phyloP scores from a whole-genome alignment of 1,139 yeast genomes.

The Yamadazyma mexicana region DNA sequence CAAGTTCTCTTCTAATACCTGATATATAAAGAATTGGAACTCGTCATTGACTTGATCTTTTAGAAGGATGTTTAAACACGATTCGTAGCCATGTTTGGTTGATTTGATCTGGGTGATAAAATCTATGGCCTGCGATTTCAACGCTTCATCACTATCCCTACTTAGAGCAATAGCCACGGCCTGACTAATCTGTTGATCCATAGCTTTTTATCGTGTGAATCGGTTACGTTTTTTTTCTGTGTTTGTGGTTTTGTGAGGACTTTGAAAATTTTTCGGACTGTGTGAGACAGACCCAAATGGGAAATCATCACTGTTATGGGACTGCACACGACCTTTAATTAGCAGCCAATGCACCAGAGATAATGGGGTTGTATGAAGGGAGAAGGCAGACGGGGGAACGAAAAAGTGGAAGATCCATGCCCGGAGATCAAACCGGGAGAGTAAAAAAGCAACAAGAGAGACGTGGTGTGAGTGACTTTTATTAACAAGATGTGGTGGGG shows the following conservation, averaged over 20 bases:
- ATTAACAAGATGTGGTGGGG: no score
- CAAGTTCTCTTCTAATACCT: slow-evolving; percentile 71
- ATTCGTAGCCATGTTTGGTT: slow-evolving; percentile 77
- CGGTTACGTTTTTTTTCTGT: no score
- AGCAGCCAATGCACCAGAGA: neutral
- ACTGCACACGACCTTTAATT: slow-evolving; percentile 1
- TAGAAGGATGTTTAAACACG: slow-evolving; percentile 64
- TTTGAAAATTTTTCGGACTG: slow-evolving; percentile 8
- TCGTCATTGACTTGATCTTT: slow-evolving; percentile 41
- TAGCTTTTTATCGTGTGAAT: slow-evolving; percentile 3
- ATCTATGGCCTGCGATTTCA: slow-evolving; percentile 82
- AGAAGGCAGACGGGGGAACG: neutral
- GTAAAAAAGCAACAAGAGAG: no score
- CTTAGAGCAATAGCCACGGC: slow-evolving; percentile 89
- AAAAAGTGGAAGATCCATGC: no score
- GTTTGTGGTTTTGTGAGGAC: slow-evolving; percentile 1
- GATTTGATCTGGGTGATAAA: slow-evolving; percentile 75
- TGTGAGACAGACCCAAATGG: neutral
- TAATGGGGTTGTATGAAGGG: neutral
- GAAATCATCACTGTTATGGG: neutral
- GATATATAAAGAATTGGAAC: slow-evolving; percentile 74
- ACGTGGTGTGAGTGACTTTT: no score
- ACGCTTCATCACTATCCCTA: slow-evolving; percentile 65
- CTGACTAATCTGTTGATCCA: slow-evolving; percentile 59
- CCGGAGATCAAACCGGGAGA: no score